These are phyloP conservation scores for Phoma sp. DNA, from an alignment of 2,329 filamentous ascomycete species.

Conservation along the genomic window DNA sequence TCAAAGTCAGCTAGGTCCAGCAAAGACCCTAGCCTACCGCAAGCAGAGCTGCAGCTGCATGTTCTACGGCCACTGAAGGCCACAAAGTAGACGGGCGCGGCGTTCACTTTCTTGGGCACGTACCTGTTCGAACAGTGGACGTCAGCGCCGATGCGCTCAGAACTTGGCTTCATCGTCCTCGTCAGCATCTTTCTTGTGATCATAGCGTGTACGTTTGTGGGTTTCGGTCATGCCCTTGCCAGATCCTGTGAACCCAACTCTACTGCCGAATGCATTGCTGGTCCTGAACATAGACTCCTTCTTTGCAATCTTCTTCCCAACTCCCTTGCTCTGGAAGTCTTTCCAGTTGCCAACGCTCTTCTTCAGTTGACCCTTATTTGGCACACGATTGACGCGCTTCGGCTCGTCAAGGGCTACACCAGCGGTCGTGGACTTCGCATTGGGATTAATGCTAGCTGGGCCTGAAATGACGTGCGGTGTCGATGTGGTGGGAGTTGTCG, in stretches of 20 bases:
- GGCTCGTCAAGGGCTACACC: slow-evolving; percentile 65
- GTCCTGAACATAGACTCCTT: slow-evolving; percentile 98
- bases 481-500: slow-evolving; percentile 46
- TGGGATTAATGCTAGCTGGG: slow-evolving; percentile 69
- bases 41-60: not conserved
- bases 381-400: slow-evolving; percentile 77
- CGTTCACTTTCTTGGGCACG: not conserved
- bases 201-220: slow-evolving; percentile 77
- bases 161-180: slow-evolving; percentile 29
- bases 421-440: slow-evolving; percentile 67
- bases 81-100: too few relatives aligned
- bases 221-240: slow-evolving; percentile 97
- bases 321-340: slow-evolving; percentile 79
- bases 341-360: slow-evolving; percentile 93
- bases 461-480: slow-evolving; percentile 65
- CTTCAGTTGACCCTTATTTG: slow-evolving; percentile 91
- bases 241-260: slow-evolving; percentile 96
- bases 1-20: not conserved
- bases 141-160: slow-evolving; percentile 5
- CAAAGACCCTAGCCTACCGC: too few relatives aligned
- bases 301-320: slow-evolving; percentile 70
- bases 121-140: not conserved
- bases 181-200: slow-evolving; percentile 62
- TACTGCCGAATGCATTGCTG: slow-evolving; percentile 80
- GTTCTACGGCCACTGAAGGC: not conserved